Conservation (phyloP, 1,139 yeast genomes). For the Diutina ranongensis region DNA sequence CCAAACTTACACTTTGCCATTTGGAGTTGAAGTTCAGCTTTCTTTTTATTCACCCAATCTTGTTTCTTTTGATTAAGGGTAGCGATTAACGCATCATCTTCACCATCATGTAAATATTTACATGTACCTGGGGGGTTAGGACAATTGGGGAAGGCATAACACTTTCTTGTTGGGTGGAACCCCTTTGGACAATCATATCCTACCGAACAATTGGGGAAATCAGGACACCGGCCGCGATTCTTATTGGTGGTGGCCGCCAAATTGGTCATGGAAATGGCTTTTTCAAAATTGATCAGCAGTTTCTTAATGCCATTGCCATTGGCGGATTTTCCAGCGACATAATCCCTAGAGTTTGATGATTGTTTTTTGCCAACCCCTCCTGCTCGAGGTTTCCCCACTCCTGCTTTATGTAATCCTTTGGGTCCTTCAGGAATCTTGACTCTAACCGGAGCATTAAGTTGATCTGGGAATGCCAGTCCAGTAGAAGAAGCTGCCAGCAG, state of each 20-base stretch:
- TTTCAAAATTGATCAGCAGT: constrained; percentile 24
- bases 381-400: neutral
- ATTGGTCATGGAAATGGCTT: constrained; percentile 26
- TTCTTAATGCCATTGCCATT: constrained; percentile 24
- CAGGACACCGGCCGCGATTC: constrained; percentile 56
- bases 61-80: constrained; percentile 50
- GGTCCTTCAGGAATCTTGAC: constrained; percentile 2
- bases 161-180: constrained; percentile 70
- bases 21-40: constrained; percentile 14
- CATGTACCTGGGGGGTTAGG: constrained; percentile 76
- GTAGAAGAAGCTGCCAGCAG: neutral
- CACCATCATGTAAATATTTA: constrained; percentile 71
- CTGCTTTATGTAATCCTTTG: neutral
- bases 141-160: constrained; percentile 73
- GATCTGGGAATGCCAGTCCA: constrained; percentile 2
- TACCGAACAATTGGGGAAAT: constrained; percentile 70
- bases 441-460: neutral
- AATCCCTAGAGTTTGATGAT: constrained; percentile 7
- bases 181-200: constrained; percentile 41
- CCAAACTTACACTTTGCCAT: constrained; percentile 59
- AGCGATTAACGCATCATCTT: constrained; percentile 62
- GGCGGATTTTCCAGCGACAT: constrained; percentile 13
- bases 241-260: constrained; percentile 12
- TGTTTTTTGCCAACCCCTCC: constrained; percentile 2
- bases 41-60: constrained; percentile 31